A percentile compares a stretch with the other conserved stretches of the same genome.
Evolutionary conservation across 805 yeast species (phyloP).

Genomic region (Ogataea siamensis): DNA sequence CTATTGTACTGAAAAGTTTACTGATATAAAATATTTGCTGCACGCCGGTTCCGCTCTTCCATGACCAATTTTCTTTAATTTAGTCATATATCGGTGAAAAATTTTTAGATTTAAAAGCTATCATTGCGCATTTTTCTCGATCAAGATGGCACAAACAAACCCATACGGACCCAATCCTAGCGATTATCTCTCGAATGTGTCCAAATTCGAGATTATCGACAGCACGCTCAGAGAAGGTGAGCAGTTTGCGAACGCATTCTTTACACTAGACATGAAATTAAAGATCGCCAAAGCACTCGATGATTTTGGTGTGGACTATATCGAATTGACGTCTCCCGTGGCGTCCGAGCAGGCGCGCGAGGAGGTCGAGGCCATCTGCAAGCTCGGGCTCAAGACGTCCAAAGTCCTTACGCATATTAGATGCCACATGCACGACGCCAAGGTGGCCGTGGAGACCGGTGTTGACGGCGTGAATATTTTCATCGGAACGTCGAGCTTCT

Average conservation of each 20-base stretch:
- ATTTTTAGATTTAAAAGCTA: constrained; percentile 12
- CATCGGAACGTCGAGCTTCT: constrained; percentile 93
- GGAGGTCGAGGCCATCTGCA: constrained; percentile 98
- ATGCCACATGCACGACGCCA: constrained; percentile 99
- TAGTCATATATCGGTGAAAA: constrained; percentile 19
- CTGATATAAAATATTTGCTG: no score
- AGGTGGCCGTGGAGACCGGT: constrained; percentile 96
- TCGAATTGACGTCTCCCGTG: constrained; percentile 96
- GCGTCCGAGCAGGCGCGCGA: constrained; percentile 90
- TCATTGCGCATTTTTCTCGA: background rate
- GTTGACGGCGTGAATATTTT: constrained; percentile 99
- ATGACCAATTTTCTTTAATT: background rate
- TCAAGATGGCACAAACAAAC: constrained; percentile 39
- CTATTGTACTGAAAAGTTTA: no score
- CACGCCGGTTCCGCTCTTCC: background rate
- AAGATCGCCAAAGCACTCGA: constrained; percentile 96
- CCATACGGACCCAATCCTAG: constrained; percentile 97
- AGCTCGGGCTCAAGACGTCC: constrained; percentile 82
- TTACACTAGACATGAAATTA: constrained; percentile 89
- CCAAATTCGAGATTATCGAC: constrained; percentile 87
- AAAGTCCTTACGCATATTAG: constrained; percentile 95
- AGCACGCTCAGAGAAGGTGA: constrained; percentile 98
- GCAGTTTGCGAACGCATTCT: constrained; percentile 97
- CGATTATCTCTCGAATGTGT: constrained; percentile 86
- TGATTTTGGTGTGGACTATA: constrained; percentile 97